Evolutionary conservation across 805 yeast species (phyloP).

Genomic region (Myxozyma mucilagina): DNA sequence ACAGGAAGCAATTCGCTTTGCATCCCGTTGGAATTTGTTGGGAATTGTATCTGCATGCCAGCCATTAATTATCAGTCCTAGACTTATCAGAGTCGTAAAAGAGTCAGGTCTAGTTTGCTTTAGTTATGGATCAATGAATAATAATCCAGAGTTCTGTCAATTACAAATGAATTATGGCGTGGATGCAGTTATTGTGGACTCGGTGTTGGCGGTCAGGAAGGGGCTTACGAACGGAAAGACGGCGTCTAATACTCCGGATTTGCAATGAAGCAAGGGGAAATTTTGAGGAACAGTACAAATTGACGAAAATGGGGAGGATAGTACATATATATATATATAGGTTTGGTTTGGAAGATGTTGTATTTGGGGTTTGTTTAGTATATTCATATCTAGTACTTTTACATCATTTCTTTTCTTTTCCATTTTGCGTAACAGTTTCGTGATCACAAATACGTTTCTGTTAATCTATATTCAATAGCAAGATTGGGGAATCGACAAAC

Average conservation of each 20-base stretch:
- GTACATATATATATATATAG: neutral
- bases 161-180: conserved; percentile 91
- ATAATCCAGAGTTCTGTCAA: conserved; percentile 78
- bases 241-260: neutral
- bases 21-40: conserved; percentile 83
- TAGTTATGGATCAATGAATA: conserved; percentile 83
- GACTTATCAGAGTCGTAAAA: conserved; percentile 85
- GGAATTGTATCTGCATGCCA: conserved; percentile 90
- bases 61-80: conserved; percentile 84
- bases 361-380: too few species aligned
- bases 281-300: too few species aligned
- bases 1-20: conserved; percentile 88
- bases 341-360: neutral
- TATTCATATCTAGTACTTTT: too few species aligned
- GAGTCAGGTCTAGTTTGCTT: conserved; percentile 89
- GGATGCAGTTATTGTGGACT: conserved; percentile 97
- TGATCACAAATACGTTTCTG: neutral
- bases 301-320: neutral
- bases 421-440: too few species aligned
- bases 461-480: neutral
- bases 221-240: conserved; percentile 22
- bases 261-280: neutral
- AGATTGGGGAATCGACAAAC: too few species aligned
- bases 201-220: conserved; percentile 54
- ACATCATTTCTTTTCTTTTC: neutral